Conservation (phyloP, 768 basidiomycete genomes). For the Imleria badia region DNA sequence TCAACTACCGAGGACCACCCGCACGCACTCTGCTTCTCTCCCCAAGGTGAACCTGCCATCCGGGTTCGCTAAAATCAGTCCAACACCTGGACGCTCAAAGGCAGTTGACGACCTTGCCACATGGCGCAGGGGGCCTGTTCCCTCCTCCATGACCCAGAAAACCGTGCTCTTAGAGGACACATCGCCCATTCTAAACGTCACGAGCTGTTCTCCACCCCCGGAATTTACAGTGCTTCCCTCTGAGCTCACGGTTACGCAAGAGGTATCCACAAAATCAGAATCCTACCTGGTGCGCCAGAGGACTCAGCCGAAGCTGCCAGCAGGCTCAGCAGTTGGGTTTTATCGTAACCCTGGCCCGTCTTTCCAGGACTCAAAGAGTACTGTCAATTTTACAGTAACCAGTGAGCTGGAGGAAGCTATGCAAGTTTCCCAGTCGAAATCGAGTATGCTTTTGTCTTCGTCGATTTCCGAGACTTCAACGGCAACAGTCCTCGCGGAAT, state of each 20-base stretch:
- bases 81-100: conserved; percentile 28
- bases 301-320: conserved; percentile 70
- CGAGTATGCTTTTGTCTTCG: conserved; percentile 27
- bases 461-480: conserved; percentile 17
- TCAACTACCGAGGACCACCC: conserved; percentile 31
- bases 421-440: conserved; percentile 9
- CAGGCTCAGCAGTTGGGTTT: conserved; percentile 70
- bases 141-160: conserved; percentile 16
- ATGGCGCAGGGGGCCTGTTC: conserved; percentile 39
- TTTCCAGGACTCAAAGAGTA: conserved; percentile 44
- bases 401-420: conserved; percentile 63
- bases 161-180: conserved; percentile 7
- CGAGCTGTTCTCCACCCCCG: conserved; percentile 69
- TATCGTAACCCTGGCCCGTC: conserved; percentile 62
- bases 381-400: conserved; percentile 74
- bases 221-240: conserved; percentile 34
- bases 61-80: conserved; percentile 18
- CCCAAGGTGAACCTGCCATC: conserved; percentile 44
- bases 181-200: conserved; percentile 44
- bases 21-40: conserved; percentile 6
- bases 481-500: conserved; percentile 1
- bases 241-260: conserved; percentile 32
- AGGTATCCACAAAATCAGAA: conserved; percentile 29
- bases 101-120: conserved; percentile 35
- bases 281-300: conserved; percentile 41